phyloP scores from a whole-genome alignment of 1,139 yeast genomes.

The Suhomyces guaymorum region DNA sequence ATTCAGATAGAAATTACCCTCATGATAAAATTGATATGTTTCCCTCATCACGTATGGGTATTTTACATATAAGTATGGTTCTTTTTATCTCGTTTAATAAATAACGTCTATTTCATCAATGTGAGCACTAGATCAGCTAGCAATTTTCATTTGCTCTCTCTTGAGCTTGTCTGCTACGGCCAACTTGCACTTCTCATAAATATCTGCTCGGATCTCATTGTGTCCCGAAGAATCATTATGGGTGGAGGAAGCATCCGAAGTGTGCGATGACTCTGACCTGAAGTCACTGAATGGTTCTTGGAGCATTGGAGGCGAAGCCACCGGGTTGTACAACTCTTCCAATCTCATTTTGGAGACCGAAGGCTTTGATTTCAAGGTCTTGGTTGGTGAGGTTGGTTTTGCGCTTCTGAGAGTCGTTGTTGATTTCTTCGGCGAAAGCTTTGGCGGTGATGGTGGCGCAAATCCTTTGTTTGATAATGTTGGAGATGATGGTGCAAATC shows the following conservation, averaged over 20 bases:
- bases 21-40: no score
- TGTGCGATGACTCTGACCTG: constrained; percentile 10
- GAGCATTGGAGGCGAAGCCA: constrained; percentile 21
- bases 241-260: constrained; percentile 4
- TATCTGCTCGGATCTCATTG: constrained; percentile 15
- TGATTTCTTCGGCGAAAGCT: constrained; percentile 23
- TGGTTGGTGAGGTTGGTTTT: constrained; percentile 10
- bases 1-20: no score
- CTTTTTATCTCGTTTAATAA: no score
- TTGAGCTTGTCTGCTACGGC: constrained; percentile 29
- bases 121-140: no score
- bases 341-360: constrained; percentile 26
- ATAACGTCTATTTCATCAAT: no score
- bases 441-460: constrained; percentile 8
- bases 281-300: constrained; percentile 9
- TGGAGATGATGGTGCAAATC: no score
- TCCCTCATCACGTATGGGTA: no score
- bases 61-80: no score
- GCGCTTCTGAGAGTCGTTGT: constrained; percentile 13
- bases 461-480: neutral
- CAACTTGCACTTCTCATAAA: constrained; percentile 30
- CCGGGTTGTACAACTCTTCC: constrained; percentile 29
- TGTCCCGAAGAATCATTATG: constrained; percentile 2
- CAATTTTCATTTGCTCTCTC: constrained; percentile 19
- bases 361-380: constrained; percentile 22